Base-by-base conservation (phyloP, 148 eudicot species). In the Rhododendron mucronatum region DNA sequence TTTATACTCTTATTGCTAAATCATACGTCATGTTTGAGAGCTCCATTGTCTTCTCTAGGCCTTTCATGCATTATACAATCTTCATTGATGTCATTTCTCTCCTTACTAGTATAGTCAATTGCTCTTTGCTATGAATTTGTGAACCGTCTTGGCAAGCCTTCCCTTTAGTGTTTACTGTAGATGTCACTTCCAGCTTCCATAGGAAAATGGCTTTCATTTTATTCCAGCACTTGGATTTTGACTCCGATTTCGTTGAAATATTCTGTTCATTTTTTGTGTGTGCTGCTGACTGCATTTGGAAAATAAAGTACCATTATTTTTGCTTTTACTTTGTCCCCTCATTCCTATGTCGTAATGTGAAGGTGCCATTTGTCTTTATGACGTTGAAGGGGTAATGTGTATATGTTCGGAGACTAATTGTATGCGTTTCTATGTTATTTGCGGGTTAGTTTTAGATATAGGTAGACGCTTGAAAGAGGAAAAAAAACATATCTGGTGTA, bases 381-480 rank as follows among this genome's bases (percentile, higher is more conserved):
- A 51, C 45, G 35, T 48, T 9, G 7, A 15, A 83, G 39, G 55
- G 37, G 14, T 4, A 26, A 28, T n/a, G 47, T 47, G 1, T 50
- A 48, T 0, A 67, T 21, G 30, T 0, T 13, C 9, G 1, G 50
- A 73, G n/a, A 79, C 44, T 79, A 3, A 55, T 41, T 81, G 30
- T 41, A 13, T 86, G 39, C 75, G 69, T 48, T 39, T 76, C 44
- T 39, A 39, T 39, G 44, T 39, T 5, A 39, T 39, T 39, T 39
- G 44, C 91, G 95, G 96, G 89, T 93, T 95, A 91, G 99, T 96
- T 85, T 45, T 88, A 69, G 92, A 90, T 89, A 92, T 91, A 20
- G 92, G 99, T 88, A 94, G 84, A 86, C 94, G 91, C 73, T 88
- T 95, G 91, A 90, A 87, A 85, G 99, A 96, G 91, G 91, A 65